Evolutionary conservation across 768 basidiomycete species (phyloP), one percentile per base, ranked within the genome.

Genomic region (Baorangia bicolor): DNA sequence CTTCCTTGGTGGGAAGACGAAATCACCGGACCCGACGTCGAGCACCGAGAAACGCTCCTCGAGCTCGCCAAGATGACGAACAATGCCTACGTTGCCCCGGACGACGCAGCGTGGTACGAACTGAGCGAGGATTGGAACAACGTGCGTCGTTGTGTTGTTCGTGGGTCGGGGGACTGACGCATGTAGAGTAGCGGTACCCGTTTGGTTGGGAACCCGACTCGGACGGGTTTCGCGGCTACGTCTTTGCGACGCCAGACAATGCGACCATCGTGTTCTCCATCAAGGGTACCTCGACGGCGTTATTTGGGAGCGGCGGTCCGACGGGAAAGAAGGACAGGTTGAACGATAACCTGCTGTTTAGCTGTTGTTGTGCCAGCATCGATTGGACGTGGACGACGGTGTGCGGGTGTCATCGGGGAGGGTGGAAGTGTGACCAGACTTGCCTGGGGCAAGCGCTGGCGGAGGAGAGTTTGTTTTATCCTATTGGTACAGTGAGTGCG

Each of bases 321-420:
- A 98, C 96, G n/a, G 79, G 79, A 3, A 86, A 84, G 75, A 96
- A 94, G 66, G 96, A 98, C 77, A 95, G 90, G 73, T 69, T 90
- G 51, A 98, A 98, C 75, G 94, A 98, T 69, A 98, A 95, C 62
- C 70, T 97, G 7, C 73, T 98, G 55, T 96, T 96, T 71, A 89
- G 87, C 58, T 98, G 96, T 68, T 98, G 96, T 72, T 98, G 96
- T 70, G 96, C 96, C 0, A 76, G 84, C 18, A 81, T 97, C 28
- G 92, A 92, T 65, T 96, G 92, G 86, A 84, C 90, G 18, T 98
- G 96, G 96, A 85, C 88, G 43, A 83, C 92, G 0, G 95, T 98
- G 20, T 98, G 96, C 72, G 90, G 85, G 53, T 98, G 96, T 70
- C 88, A 89, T 71, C 77, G 81, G 49, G 81, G 86, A 10, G 86